These are phyloP conservation scores for Penicillium expansum DNA, from an alignment of 2,329 filamentous ascomycete species.

Conservation along the genomic window DNA sequence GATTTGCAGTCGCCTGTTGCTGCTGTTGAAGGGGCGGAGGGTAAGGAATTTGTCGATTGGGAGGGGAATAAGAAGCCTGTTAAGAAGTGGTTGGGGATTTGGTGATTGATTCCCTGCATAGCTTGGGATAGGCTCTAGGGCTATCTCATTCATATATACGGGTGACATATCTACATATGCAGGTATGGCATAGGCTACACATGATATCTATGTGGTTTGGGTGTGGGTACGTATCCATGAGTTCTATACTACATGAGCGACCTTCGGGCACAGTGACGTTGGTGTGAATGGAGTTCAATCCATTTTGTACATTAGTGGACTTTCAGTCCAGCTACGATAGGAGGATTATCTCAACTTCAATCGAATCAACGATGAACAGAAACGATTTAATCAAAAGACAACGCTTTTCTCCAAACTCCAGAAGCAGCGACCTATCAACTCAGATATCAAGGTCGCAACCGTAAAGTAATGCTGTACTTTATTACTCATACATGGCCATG, in stretches of 20 bases:
- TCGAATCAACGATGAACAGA: slow-evolving; percentile 10
- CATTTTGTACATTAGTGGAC: slow-evolving; percentile 15
- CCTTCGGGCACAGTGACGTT: background rate
- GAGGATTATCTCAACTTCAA: background rate
- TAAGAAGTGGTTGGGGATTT: slow-evolving; percentile 85
- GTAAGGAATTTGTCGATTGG: slow-evolving; percentile 36
- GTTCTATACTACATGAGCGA: background rate
- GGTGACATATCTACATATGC: background rate
- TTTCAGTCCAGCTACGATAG: slow-evolving; percentile 1
- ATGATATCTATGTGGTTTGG: background rate
- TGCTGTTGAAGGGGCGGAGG: slow-evolving; percentile 32
- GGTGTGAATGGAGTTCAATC: background rate
- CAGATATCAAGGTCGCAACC: slow-evolving; percentile 1
- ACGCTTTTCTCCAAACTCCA: slow-evolving; percentile 14
- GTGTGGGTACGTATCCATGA: background rate
- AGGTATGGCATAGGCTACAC: background rate
- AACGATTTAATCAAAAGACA: background rate
- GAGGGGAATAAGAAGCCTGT: slow-evolving; percentile 51
- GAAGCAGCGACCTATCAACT: background rate
- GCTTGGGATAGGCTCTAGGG: background rate
- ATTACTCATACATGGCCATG: background rate
- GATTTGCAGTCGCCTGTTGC: slow-evolving; percentile 43
- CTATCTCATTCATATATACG: background rate
- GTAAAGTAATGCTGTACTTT: background rate
- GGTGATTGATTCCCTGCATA: slow-evolving; percentile 45